Evolutionary conservation across 2,329 filamentous ascomycete genomes (phyloP), one percentile per base, ranked within the genome.

Genomic region (Apiospora rasikravindrae): DNA sequence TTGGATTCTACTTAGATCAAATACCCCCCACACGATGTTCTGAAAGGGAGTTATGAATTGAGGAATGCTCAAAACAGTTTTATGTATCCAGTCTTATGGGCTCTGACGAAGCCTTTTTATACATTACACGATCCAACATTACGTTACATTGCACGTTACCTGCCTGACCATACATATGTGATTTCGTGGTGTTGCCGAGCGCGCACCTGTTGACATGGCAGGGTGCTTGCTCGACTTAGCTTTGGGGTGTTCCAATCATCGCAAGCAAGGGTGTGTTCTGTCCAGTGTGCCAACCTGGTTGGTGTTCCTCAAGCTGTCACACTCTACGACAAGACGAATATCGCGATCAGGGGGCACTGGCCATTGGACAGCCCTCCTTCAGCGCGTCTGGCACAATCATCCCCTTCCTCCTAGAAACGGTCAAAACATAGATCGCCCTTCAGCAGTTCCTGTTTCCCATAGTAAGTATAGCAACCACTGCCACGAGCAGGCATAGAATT

Each of bases 21-120:
- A 64, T 64, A 64, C 57, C 57, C 57, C 57, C 57, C 53, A 64
- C 57, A 64, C 57, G 57, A 64, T 64, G 57, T 40, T 64, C 57
- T 64, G 57, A 64, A 64, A 40, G 57, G 57, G 57, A 64, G 57
- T 61, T 64, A 64, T 22, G 57, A 64, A n/a, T 64, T 40, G 57
- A 64, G 57, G 33, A 64, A 64, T 11, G 33, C 33, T 40, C 57
- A 40, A 26, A 33, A 22, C 33, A 64, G 33, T 19, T 64, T 64
- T 64, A 37, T 64, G 57, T 64, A 24, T 33, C 10, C 57, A 40
- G 14, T 64, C 11, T 40, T 64, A 19, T 6, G 40, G 57, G 57
- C 57, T n/a, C 22, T n/a, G 4, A 40, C 19, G 40, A 64, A 3
- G 33, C 57, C 33, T 64, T 24, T 10, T n/a, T 40, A 40, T 64